phyloP scores from a whole-genome alignment of 306 rosid genomes.

The Medicago lupulina region DNA sequence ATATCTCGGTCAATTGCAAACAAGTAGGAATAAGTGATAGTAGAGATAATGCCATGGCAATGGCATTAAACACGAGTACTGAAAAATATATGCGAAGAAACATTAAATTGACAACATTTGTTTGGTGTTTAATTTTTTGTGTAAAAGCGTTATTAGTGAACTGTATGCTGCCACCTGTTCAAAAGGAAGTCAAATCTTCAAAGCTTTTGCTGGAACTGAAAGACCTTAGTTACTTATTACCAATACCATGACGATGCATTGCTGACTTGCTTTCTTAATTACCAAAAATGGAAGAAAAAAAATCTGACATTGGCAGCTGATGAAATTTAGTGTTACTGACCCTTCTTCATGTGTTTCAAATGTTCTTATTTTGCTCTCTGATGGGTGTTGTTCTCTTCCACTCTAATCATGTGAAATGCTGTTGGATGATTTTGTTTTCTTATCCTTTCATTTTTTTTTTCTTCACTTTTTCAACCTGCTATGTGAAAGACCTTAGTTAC shows the following conservation, averaged over 20 bases:
- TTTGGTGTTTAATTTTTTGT: not conserved
- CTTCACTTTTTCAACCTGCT: not conserved
- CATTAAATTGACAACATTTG: not conserved
- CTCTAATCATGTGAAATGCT: slow-evolving; percentile 25
- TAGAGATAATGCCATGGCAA: slow-evolving; percentile 1
- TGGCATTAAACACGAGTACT: slow-evolving; percentile 5
- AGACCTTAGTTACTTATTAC: not conserved
- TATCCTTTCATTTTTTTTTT: not conserved
- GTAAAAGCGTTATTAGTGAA: slow-evolving; percentile 4
- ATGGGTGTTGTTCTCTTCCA: slow-evolving; percentile 15
- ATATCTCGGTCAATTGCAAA: slow-evolving; percentile 3
- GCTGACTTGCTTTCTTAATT: not conserved
- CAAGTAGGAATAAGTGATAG: slow-evolving; percentile 29
- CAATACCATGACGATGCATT: not conserved
- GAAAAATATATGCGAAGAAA: not conserved
- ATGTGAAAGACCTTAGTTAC: not conserved
- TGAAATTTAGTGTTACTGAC: slow-evolving; percentile 1
- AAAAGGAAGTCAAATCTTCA: slow-evolving; percentile 4
- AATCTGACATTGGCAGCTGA: not conserved
- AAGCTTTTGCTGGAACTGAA: slow-evolving; percentile 20
- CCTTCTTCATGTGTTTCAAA: not conserved
- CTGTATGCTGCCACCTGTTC: slow-evolving; percentile 4
- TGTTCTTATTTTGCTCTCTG: slow-evolving; percentile 6
- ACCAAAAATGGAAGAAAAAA: not conserved
- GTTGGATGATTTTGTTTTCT: slow-evolving; percentile 27